Evolutionary conservation across 1,284 basidiomycete species (phyloP).

Genomic region (Meripilus lineatus): DNA sequence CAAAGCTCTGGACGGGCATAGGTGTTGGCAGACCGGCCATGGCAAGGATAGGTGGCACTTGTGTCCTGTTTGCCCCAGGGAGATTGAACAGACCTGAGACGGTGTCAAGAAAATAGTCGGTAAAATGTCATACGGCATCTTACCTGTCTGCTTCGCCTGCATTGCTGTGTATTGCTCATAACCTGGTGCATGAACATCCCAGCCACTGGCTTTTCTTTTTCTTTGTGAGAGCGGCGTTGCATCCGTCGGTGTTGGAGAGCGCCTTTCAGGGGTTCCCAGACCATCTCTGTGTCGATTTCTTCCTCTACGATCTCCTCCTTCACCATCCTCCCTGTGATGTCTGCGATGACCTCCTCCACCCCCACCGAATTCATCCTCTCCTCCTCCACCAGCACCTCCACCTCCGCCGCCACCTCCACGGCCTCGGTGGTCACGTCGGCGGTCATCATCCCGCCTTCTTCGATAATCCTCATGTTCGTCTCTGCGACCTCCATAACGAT

Average conservation of each 20-base stretch:
- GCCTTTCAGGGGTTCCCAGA: conserved; percentile 65
- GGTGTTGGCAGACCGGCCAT: conserved; percentile 78
- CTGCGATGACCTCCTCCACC: conserved; percentile 26
- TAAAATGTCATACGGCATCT: conserved; percentile 16
- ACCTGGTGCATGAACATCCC: conserved; percentile 94
- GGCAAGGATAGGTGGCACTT: conserved; percentile 76
- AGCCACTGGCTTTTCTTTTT: conserved; percentile 83
- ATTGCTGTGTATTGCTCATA: conserved; percentile 93
- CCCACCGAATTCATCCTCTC: conserved; percentile 25
- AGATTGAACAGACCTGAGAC: conserved; percentile 82
- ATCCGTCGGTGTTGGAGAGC: conserved; percentile 90
- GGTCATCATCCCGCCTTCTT: conserved; percentile 38
- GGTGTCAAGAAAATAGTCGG: conserved; percentile 4
- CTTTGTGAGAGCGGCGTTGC: conserved; percentile 81
- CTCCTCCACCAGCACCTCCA: conserved; percentile 30
- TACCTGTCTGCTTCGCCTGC: conserved; percentile 96
- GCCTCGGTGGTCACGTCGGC: conserved; percentile 29
- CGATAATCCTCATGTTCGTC: conserved; percentile 39
- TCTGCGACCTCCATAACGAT: conserved; percentile 22
- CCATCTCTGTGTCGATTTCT: conserved; percentile 34
- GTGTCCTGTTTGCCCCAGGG: conserved; percentile 86
- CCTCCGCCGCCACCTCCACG: conserved; percentile 46
- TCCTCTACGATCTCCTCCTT: conserved; percentile 33
- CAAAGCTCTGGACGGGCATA: conserved; percentile 76
- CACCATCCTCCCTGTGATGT: conserved; percentile 28